Conservation (phyloP, 768 basidiomycete genomes). For the Infundibulicybe gibba region DNA sequence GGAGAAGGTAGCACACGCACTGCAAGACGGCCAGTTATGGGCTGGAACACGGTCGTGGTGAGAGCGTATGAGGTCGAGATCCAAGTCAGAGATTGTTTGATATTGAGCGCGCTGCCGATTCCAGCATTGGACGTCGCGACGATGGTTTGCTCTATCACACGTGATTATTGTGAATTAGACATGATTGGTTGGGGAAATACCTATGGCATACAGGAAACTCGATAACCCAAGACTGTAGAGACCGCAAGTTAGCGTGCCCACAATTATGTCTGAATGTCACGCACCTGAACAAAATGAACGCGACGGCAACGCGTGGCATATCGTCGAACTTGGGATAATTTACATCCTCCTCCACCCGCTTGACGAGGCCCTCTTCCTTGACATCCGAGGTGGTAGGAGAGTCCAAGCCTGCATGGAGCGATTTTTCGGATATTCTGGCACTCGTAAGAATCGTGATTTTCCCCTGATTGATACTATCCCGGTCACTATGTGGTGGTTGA, state of each 20-base stretch:
- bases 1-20: constrained; percentile 5
- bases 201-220: background rate
- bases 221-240: background rate
- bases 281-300: background rate
- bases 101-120: constrained; percentile 19
- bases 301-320: background rate
- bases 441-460: too few relatives aligned
- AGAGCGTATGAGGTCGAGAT: constrained; percentile 21
- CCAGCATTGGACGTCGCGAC: constrained; percentile 18
- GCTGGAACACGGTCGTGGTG: constrained; percentile 19
- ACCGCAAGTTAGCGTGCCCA: background rate
- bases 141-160: constrained; percentile 17
- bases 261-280: background rate
- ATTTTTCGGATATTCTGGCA: background rate
- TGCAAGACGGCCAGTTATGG: constrained; percentile 18
- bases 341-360: background rate
- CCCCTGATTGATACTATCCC: too few relatives aligned
- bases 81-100: constrained; percentile 19
- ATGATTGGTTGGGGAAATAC: background rate
- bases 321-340: background rate
- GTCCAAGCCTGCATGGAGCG: background rate
- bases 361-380: background rate
- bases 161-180: background rate
- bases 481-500: background rate
- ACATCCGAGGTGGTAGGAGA: background rate